Percentiles rank a stretch among this genome's conserved stretches.
Evolutionary conservation across 2,329 filamentous ascomycete genomes (phyloP).

Genomic region (Phoma sp.): DNA sequence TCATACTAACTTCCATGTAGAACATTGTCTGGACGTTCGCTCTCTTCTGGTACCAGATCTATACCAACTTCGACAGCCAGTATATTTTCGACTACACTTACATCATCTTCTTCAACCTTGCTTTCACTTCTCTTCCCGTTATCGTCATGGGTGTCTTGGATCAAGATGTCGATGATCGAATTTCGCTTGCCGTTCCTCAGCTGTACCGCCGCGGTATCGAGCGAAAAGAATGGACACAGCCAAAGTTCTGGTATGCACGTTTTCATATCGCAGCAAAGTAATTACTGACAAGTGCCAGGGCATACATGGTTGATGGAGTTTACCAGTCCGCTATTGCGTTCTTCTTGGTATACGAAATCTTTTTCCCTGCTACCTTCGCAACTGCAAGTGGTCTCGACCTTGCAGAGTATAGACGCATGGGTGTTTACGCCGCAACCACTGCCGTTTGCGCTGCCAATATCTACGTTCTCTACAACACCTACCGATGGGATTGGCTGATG

Average conservation of each 20-base stretch:
- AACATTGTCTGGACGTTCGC: constrained; percentile 97
- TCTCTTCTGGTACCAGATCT: constrained; percentile 98
- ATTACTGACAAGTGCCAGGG: constrained; percentile 35
- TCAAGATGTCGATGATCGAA: constrained; percentile 92
- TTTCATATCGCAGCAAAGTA: not conserved
- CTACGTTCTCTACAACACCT: constrained; percentile 95
- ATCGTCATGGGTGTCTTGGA: constrained; percentile 96
- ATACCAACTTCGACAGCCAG: constrained; percentile 92
- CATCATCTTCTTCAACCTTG: constrained; percentile 93
- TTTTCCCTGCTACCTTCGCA: constrained; percentile 70
- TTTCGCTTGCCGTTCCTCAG: constrained; percentile 92
- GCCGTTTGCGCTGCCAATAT: constrained; percentile 88
- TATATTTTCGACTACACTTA: constrained; percentile 98
- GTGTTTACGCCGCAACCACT: constrained; percentile 83
- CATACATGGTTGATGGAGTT: constrained; percentile 92
- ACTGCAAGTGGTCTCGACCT: constrained; percentile 76
- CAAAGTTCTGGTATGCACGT: constrained; percentile 85
- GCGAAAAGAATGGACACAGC: constrained; percentile 92
- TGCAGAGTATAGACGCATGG: constrained; percentile 81
- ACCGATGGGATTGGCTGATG: constrained; percentile 98
- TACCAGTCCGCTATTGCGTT: constrained; percentile 95
- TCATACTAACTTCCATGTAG: constrained; percentile 51
- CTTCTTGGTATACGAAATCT: constrained; percentile 88
- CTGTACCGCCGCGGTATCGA: constrained; percentile 96
- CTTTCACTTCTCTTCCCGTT: constrained; percentile 93